Conservation (phyloP, 768 basidiomycete genomes). For the Phylloporus sp. region DNA sequence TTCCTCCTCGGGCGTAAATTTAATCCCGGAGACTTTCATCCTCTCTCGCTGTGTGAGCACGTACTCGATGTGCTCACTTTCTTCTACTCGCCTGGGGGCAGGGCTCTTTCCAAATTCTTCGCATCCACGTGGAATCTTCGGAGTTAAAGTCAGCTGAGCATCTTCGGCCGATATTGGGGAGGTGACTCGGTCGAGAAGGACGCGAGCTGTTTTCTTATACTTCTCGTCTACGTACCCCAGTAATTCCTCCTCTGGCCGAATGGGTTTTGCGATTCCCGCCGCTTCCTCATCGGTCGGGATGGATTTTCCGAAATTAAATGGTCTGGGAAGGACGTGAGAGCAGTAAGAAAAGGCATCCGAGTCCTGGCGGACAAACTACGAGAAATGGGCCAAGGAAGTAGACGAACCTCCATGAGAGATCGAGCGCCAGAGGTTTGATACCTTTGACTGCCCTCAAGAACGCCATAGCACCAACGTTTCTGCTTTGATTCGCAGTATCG, state of each 20-base stretch:
- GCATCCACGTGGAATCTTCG: slow-evolving; percentile 16
- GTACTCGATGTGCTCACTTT: slow-evolving; percentile 14
- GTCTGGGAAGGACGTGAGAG: slow-evolving; percentile 27
- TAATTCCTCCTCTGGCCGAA: slow-evolving; percentile 11
- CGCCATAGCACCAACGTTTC: not conserved
- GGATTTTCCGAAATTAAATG: slow-evolving; percentile 41
- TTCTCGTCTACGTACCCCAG: slow-evolving; percentile 13
- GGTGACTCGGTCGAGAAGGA: slow-evolving; percentile 11
- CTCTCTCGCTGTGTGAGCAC: slow-evolving; percentile 27
- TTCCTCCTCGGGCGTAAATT: not conserved
- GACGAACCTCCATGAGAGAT: slow-evolving; percentile 64
- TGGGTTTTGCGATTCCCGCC: slow-evolving; percentile 13
- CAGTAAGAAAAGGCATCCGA: not conserved
- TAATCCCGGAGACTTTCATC: slow-evolving; percentile 7
- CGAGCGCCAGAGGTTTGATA: slow-evolving; percentile 50
- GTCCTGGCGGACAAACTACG: not conserved
- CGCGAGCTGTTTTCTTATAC: slow-evolving; percentile 2
- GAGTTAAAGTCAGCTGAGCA: not conserved
- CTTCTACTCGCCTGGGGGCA: slow-evolving; percentile 11
- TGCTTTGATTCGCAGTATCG: not conserved
- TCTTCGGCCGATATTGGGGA: slow-evolving; percentile 10
- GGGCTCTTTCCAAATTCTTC: slow-evolving; percentile 26
- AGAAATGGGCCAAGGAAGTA: not conserved
- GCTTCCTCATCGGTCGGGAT: slow-evolving; percentile 33
- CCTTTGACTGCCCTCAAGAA: slow-evolving; percentile 55